Evolutionary conservation across 2,329 filamentous ascomycete species (phyloP), one percentile per base, ranked within the genome.

Genomic region (Rutstroemia sp.): DNA sequence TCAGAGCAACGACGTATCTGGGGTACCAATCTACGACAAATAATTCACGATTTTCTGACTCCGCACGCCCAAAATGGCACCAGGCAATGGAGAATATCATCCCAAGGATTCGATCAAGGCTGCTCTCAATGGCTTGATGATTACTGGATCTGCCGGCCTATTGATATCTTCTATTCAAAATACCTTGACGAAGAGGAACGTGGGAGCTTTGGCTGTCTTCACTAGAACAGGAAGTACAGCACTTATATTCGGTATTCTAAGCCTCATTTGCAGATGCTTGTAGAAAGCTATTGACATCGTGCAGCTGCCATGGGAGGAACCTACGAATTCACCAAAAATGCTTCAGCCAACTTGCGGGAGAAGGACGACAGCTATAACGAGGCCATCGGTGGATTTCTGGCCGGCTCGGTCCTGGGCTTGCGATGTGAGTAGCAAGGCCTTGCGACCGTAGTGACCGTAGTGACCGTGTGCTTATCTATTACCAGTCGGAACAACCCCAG

Each of bases 121-220:
- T 61, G 80, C 86, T 51, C 74, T 86, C 69, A 83, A 82, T 70
- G 82, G 83, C 60, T 81, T 80, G 42, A 67, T 84, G 61, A 73
- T 89, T 65, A 84, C 86, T 59, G 83, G 84, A 67, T 75, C 76
- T 58, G 80, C 81, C 58, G 91, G 91, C 66, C 75, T 88, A 69
- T 79, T 90, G 72, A 71, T 87, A 59, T 87, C 89, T 51, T 86
- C 88, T 55, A 79, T 95, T 63, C 88, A 92, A 76, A 97, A 95
- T 77, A 89, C 91, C 58, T 80, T 96, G 65, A 80, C 86, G 55
- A 91, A 84, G 76, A 80, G 83, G 70, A 96, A 96, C 72, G 78
- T 94, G 63, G 89, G 91, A 65, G 80, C 85, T 60, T 82, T 86
- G 76, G 88, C 88, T 64, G 80, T 96, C 67, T 85, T 97, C 70